Base-by-base conservation (phyloP, 495 filamentous ascomycete species). In the Penicillium lagena region DNA sequence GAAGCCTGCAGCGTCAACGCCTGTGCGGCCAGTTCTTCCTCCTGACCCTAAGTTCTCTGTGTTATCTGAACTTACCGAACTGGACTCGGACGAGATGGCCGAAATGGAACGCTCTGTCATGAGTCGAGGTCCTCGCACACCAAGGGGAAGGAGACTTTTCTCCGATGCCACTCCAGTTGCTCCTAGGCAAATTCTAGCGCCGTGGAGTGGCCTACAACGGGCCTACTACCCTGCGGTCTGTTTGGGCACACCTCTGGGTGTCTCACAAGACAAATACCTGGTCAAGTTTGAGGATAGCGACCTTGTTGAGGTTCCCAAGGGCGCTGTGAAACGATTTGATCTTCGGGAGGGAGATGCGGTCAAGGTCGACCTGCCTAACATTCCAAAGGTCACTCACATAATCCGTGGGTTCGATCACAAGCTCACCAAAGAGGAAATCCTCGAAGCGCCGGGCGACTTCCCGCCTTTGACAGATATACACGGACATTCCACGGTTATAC, bases 221-320 rank as follows among this genome's bases (percentile, higher is more conserved):
- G 71, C 68, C 17, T 79, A 71, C 43, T 73, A 72, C 40, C 74
- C 75, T 29, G 75, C 67, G 13, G 75, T 67, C 12, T 79, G 72
- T 44, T 59, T 72, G 33, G 71, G 71, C 1, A 60, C 62, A 7
- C 60, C 70, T 7, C 53, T 63, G 38, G 67, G 66, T 7, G 58
- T 54, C 9, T 56, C 68, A 5, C 60, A 68, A 31, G 49, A 55
- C 32, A 69, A 67, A 12, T 76, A 68, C 39, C 46, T 61, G 12
- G 66, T 78, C 12, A 66, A 68, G 34, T 77, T 77, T 35, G 73
- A 76, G 41, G 68, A 70, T 36, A 71, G 66, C 39, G 39, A 46
- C 28, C 64, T 62, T 7, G 47, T 72, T 37, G 71, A 77, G 39
- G 67, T 75, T 6, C 56, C 62, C 0, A 57, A 62, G 32, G 64